Evolutionary conservation across 2,329 filamentous ascomycete species (phyloP).

Genomic region (Ascochyta pisi): DNA sequence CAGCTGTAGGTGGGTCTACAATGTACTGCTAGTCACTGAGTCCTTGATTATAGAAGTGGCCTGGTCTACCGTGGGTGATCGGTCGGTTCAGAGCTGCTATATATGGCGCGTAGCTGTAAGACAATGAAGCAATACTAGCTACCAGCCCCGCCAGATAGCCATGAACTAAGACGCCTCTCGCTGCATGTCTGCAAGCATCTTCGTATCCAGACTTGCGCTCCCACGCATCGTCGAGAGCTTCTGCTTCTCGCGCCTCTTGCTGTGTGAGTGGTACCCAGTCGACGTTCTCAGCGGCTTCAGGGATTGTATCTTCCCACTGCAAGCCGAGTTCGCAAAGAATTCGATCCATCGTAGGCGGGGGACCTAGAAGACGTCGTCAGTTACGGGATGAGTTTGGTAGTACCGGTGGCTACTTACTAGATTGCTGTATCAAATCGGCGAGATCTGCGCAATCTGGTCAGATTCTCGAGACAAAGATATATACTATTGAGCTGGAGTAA

Average conservation of each 20-base stretch:
- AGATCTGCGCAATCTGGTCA: no score
- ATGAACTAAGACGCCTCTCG: background rate
- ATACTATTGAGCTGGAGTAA: no score
- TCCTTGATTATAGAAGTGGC: background rate
- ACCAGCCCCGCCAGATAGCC: background rate
- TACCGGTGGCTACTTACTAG: no score
- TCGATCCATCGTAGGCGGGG: no score
- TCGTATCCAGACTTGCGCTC: background rate
- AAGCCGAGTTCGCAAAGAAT: no score
- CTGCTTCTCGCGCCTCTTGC: background rate
- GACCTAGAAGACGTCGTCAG: no score
- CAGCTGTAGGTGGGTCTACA: background rate
- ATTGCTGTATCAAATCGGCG: no score
- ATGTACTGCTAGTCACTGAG: no score
- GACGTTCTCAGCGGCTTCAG: background rate
- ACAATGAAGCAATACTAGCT: background rate
- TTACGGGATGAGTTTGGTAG: no score
- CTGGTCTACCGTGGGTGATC: background rate
- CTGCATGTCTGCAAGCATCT: background rate
- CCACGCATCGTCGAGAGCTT: background rate
- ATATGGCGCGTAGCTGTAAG: background rate
- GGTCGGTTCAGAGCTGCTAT: background rate
- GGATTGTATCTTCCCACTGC: no score
- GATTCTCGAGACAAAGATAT: no score
- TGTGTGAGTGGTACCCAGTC: background rate